Conservation (phyloP, 768 basidiomycete species). For the Tulasnella sp. region DNA sequence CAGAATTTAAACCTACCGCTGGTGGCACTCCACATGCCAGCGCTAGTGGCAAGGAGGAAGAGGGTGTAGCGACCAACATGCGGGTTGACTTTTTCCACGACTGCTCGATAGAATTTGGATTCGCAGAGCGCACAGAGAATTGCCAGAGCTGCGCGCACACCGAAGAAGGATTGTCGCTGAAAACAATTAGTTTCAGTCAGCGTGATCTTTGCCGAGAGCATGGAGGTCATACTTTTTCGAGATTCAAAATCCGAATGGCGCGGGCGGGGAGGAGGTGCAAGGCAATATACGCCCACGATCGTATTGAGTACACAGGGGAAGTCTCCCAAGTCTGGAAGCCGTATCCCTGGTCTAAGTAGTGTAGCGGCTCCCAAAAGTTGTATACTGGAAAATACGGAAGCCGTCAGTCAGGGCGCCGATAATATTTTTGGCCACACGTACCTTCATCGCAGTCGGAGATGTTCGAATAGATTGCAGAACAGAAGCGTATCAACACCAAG, state of each 20-base stretch:
- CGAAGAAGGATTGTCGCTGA: slow-evolving; percentile 84
- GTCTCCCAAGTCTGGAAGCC: slow-evolving; percentile 99
- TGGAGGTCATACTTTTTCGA: slow-evolving; percentile 57
- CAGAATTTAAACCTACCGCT: slow-evolving; percentile 46
- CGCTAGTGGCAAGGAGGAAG: slow-evolving; percentile 73
- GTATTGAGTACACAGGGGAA: slow-evolving; percentile 80
- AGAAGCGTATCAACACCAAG: slow-evolving; percentile 68
- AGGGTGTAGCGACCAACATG: slow-evolving; percentile 89
- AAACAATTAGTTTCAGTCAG: background rate
- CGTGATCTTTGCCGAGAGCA: background rate
- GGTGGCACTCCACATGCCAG: slow-evolving; percentile 93
- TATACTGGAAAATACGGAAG: slow-evolving; percentile 52
- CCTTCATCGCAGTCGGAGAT: slow-evolving; percentile 98
- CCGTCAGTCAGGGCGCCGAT: background rate
- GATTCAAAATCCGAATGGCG: slow-evolving; percentile 28
- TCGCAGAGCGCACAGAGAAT: slow-evolving; percentile 68
- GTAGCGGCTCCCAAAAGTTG: slow-evolving; percentile 98
- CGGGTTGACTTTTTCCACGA: slow-evolving; percentile 76
- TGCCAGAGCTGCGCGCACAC: slow-evolving; percentile 71
- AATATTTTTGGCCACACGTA: slow-evolving; percentile 30
- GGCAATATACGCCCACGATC: slow-evolving; percentile 90
- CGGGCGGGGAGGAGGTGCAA: slow-evolving; percentile 66
- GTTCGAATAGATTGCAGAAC: slow-evolving; percentile 89
- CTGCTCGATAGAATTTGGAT: slow-evolving; percentile 70
- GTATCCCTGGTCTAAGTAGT: slow-evolving; percentile 75